Base-by-base conservation (phyloP, 202 grass and related monocot genomes). In the Sporobolus alterniflorus region DNA sequence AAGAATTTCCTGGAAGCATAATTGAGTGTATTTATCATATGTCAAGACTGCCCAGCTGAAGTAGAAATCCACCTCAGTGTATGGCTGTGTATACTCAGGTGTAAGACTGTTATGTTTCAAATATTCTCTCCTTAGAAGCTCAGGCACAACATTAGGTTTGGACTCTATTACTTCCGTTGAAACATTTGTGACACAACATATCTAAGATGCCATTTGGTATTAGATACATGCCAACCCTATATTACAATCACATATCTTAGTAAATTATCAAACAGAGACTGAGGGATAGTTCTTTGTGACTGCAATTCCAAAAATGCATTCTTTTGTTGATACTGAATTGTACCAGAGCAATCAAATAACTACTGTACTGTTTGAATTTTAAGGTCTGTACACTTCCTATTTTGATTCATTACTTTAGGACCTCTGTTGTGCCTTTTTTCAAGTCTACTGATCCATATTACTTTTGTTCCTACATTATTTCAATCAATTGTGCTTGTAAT, bases 401-500 rank as follows among this genome's bases (percentile, higher is more conserved):
- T 78, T 79, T 74, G 76, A 71, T 29, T 15, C 32, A 81, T 66
- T 83, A 31, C 61, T 83, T 76, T 70, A 28, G 43, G 69, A 69
- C 34, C 31, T 75, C 25, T 44, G 9, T 78, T 54, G 17, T 77
- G 25, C 68, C 32, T 72, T 65, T n/a, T 68, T 84, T 54, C 56
- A 76, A 71, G 28, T 73, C 60, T 73, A 62, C 69, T 88, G 82
- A 76, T 56, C 7, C 41, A 48, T 11, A 47, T 88, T 82, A 29
- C n/a, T 59, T 89, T 87, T 92, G 69, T 88, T 77, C 33, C 55
- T 89, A 84, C 88, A 99, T 93, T 91, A 94, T 83, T 99, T 96
- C 85, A n/a, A n/a, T n/a, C n/a, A n/a, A n/a, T n/a, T n/a, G n/a
- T n/a, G n/a, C n/a, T n/a, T n/a, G n/a, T n/a, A n/a, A n/a, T n/a